A percentile compares a stretch with the other conserved stretches of the same genome.
Conservation (phyloP, 169 alveolate genomes). For the Cryptosporidium felis region DNA sequence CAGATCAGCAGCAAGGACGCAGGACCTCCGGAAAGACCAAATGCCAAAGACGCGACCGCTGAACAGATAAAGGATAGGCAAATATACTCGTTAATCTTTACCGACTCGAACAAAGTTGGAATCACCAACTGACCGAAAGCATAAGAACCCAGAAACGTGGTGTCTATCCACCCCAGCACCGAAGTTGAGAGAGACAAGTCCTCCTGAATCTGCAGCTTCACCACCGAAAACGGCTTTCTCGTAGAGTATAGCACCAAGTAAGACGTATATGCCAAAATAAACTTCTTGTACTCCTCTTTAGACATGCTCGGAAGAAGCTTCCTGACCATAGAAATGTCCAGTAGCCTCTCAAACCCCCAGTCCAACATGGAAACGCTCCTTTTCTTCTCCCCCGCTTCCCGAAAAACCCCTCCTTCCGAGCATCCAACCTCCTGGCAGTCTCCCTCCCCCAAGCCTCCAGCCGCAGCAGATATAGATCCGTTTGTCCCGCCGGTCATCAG, state of each 20-base stretch:
- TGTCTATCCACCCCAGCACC: slow-evolving; percentile 75
- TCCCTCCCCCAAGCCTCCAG: background rate
- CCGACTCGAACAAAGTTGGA: slow-evolving; percentile 70
- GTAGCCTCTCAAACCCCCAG: background rate
- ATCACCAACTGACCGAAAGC: slow-evolving; percentile 76
- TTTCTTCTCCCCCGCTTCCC: background rate
- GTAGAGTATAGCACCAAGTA: slow-evolving; percentile 73
- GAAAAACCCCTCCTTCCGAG: background rate
- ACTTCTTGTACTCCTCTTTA: slow-evolving; percentile 12
- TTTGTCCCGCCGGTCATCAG: background rate
- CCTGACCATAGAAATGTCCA: background rate
- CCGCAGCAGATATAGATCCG: background rate
- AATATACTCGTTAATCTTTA: background rate
- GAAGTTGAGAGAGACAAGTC: slow-evolving; percentile 58
- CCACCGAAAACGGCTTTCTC: slow-evolving; percentile 78
- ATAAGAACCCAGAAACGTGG: slow-evolving; percentile 75
- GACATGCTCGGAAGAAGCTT: slow-evolving; percentile 42
- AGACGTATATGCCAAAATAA: slow-evolving; percentile 70
- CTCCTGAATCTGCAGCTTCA: slow-evolving; percentile 71
- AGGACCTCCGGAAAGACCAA: slow-evolving; percentile 44
- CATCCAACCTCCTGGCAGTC: background rate
- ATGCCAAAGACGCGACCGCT: slow-evolving; percentile 57
- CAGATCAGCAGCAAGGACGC: slow-evolving; percentile 31
- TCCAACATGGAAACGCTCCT: background rate
- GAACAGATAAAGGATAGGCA: slow-evolving; percentile 60